Conservation (phyloP, 2,329 filamentous ascomycete genomes). For the Sclerotinia glacialis region DNA sequence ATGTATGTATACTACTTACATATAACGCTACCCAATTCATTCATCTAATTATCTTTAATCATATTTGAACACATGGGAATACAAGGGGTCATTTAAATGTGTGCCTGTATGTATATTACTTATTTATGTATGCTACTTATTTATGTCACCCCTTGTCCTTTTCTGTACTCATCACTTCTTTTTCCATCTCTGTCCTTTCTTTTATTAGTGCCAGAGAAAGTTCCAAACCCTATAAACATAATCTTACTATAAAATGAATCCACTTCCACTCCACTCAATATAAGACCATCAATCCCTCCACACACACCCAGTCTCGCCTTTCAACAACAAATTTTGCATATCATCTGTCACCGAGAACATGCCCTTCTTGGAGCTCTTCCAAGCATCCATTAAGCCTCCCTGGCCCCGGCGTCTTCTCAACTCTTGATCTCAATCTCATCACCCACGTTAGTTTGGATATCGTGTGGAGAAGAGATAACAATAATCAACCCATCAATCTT, state of each 20-base stretch:
- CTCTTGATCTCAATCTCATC: conserved; percentile 12
- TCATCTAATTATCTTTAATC: neutral
- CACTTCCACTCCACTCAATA: conserved; percentile 23
- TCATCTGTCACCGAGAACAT: conserved; percentile 35
- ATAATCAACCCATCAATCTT: neutral
- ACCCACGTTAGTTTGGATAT: conserved; percentile 14
- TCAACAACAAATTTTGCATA: conserved; percentile 24
- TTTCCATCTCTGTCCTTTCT: neutral
- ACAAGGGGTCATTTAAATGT: neutral
- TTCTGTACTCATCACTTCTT: neutral
- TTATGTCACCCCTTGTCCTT: conserved; percentile 4
- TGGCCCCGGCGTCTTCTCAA: conserved; percentile 30
- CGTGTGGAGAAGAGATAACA: neutral
- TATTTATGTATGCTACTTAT: too few species aligned
- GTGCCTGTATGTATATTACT: neutral
- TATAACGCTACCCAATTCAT: too few species aligned
- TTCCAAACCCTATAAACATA: neutral
- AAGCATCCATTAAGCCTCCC: conserved; percentile 28
- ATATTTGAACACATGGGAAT: neutral
- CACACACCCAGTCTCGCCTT: conserved; percentile 22
- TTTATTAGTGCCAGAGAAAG: too few species aligned
- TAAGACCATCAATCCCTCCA: conserved; percentile 20
- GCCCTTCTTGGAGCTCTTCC: conserved; percentile 29
- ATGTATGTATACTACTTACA: neutral
- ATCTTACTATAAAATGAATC: conserved; percentile 8